These are phyloP conservation scores for Nicotiana tomentosiformis DNA, from an alignment of 257 asterid genomes.

Conservation along the genomic window DNA sequence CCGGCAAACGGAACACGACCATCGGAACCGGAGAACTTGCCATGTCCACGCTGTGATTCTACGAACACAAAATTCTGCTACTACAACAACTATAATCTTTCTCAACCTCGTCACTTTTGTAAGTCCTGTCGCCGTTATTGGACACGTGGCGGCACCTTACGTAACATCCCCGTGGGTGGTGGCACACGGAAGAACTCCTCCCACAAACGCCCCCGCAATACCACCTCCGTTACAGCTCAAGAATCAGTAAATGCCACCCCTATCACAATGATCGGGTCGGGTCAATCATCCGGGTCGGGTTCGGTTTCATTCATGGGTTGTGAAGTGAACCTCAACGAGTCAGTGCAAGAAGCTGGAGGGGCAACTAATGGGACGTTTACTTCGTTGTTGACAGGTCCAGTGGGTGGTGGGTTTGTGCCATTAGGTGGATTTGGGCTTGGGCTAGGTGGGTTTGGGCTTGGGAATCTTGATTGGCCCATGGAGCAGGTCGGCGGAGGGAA, in stretches of 20 bases:
- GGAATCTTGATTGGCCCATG: slow-evolving; percentile 37
- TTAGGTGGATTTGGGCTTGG: slow-evolving; percentile 31
- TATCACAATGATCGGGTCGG: slow-evolving; percentile 7
- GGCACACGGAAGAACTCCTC: slow-evolving; percentile 39
- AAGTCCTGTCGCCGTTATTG: slow-evolving; percentile 58
- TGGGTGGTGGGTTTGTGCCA: slow-evolving; percentile 24
- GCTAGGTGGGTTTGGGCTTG: slow-evolving; percentile 33
- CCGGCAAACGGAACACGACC: slow-evolving; percentile 19
- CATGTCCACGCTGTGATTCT: slow-evolving; percentile 59
- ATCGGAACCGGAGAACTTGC: slow-evolving; percentile 30
- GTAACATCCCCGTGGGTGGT: slow-evolving; percentile 57
- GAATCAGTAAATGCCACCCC: background rate
- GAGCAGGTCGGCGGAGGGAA: slow-evolving; percentile 17
- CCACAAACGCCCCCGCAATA: slow-evolving; percentile 37
- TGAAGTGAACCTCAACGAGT: slow-evolving; percentile 36
- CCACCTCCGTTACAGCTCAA: background rate
- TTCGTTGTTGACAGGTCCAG: slow-evolving; percentile 14
- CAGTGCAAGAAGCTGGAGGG: slow-evolving; percentile 26
- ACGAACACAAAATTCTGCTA: slow-evolving; percentile 53
- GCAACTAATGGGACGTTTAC: slow-evolving; percentile 11
- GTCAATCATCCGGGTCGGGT: slow-evolving; percentile 14
- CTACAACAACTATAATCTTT: slow-evolving; percentile 62
- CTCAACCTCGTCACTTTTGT: slow-evolving; percentile 61
- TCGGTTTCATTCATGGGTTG: slow-evolving; percentile 17
- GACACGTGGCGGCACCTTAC: slow-evolving; percentile 55